Base-by-base conservation (phyloP, 2,329 filamentous ascomycete species). In the Venturia asperata region DNA sequence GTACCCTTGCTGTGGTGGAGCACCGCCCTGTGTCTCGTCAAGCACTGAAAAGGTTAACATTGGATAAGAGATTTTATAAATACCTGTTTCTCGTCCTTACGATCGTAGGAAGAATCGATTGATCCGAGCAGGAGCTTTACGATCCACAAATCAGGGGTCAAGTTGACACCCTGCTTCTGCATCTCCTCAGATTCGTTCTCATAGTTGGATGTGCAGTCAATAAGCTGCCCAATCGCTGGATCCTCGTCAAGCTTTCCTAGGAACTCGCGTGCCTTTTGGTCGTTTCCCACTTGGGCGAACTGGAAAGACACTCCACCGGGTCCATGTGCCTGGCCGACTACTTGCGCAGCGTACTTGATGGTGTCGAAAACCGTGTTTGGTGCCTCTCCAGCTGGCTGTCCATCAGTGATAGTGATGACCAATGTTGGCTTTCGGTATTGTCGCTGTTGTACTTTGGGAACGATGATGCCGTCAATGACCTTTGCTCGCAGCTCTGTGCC, bases 161-260 rank as follows among this genome's bases (percentile, higher is more conserved):
- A 76, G 68, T 87, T 80, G 37, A 87, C 82, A 66, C 82, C 80
- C 37, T 83, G 83, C 61, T 81, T 80, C 1, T 82, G 78, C 85
- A 88, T 87, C 71, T 87, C 85, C 61, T 85, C 83, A 67, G 85
- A 84, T 72, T 88, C 86, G 68, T 86, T 84, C 74, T 88, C 86
- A 70, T 83, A 88, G 76, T 88, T 88, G 27, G 85, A 87, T 65
- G 86, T 88, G 77, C 86, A 88, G 73, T 88, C 86, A 66, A 88
- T 82, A 73, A 87, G 75, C 19, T 78, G 74, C 61, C 86, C 86
- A 70, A 89, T 82, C 27, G 74, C 74, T 15, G 85, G 84, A 66
- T 88, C 85, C 67, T 83, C 81, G 69, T 89, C 86, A n/a, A 89
- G 79, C 70, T 83, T 83, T 61, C 78, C 75, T 61, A 89, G 77